Evolutionary conservation across 345 rosid genomes (phyloP), one percentile per base, ranked within the genome.

Genomic region (Corchorus capsularis): DNA sequence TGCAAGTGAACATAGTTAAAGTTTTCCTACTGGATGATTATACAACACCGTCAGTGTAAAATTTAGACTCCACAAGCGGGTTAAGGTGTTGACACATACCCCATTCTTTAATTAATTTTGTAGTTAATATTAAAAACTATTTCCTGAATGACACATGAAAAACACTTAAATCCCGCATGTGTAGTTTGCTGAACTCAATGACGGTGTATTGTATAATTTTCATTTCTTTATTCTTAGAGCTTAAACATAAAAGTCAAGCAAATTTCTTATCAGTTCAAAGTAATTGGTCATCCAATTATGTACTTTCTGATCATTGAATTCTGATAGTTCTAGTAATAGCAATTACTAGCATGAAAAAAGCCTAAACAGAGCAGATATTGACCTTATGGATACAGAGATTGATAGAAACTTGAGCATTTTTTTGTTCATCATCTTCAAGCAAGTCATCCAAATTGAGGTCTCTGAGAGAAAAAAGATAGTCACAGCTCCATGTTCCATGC

Each of bases 381-480:
- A 92, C 98, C 93, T 87, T 87, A 61, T 90, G 88, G 69, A 91
- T 66, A 50, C 85, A 80, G 71, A 93, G 95, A 39, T 75, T 83
- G 52, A 94, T 72, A 12, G 82, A 78, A 79, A 94, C 93, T 43
- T 78, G 78, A 4, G 86, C 79, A 67, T 87, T 84, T 27, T 82
- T 64, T 46, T 85, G 82, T 47, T 87, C 85, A 20, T 79, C 89
- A 32, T 79, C 91, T 80, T 94, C 97, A 60, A 94, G 79, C 77
- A 93, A 84, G 83, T 94, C 98, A 49, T 79, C 69, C 75, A 93
- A 86, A 32, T 68, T 72, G 46, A 94, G 88, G 70, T 91, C 94
- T 45, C 65, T 83, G 19, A 94, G 87, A 59, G 97, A 86, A 56
- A 94, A 68, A n/a, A 83, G 53, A 76, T 84, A 89, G 4, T 93